These are phyloP conservation scores for Oryza longistaminata DNA, from an alignment of 176 grass and related monocot genomes.

Conservation along the genomic window DNA sequence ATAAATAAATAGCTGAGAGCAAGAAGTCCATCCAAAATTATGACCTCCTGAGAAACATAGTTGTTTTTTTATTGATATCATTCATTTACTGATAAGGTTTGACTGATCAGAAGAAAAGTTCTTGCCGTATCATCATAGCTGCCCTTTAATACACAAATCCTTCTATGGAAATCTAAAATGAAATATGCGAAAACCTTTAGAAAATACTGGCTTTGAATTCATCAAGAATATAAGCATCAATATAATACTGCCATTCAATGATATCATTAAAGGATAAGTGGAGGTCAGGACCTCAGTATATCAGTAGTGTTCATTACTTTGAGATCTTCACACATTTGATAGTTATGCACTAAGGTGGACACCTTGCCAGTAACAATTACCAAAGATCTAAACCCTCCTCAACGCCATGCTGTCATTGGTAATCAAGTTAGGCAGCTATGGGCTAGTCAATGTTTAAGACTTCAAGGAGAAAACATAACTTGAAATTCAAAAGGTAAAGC, in stretches of 20 bases:
- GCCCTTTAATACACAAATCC: neutral
- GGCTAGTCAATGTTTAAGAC: neutral
- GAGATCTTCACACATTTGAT: neutral
- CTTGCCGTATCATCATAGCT: neutral
- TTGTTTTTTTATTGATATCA: neutral
- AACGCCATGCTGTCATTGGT: neutral
- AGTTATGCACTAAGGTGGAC: neutral
- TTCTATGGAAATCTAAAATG: neutral
- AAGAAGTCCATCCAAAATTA: neutral
- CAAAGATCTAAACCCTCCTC: neutral
- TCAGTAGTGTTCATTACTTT: neutral
- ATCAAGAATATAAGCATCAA: neutral
- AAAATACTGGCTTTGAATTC: neutral
- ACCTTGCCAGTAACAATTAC: neutral
- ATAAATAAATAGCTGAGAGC: neutral
- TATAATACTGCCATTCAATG: neutral
- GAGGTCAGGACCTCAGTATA: neutral
- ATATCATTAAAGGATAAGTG: constrained; percentile 4
- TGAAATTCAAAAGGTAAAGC: neutral
- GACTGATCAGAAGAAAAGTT: neutral
- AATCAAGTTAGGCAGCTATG: neutral
- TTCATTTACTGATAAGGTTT: neutral
- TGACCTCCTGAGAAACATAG: neutral
- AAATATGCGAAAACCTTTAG: neutral
- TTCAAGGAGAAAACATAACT: neutral